These are phyloP conservation scores for Colletotrichum incanum DNA, from an alignment of 2,329 filamentous ascomycete species.

Conservation along the genomic window DNA sequence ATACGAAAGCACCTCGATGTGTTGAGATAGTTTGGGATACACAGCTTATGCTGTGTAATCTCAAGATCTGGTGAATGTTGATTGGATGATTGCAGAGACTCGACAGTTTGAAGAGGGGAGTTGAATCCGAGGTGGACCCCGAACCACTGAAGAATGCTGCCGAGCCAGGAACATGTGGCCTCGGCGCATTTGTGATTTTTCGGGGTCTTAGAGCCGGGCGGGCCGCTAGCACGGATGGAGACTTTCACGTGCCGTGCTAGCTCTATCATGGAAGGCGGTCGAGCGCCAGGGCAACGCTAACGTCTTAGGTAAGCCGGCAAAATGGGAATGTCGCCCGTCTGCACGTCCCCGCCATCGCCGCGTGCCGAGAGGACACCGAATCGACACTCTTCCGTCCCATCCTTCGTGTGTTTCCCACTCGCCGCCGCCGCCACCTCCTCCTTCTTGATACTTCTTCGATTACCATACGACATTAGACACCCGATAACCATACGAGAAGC, in stretches of 20 bases:
- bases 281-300: rapidly evolving
- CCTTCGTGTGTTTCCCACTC: neutral
- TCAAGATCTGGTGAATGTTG: no score
- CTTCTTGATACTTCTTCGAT: neutral
- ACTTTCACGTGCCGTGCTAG: constrained; percentile 7
- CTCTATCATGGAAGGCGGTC: neutral
- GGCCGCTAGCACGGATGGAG: neutral
- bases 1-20: neutral
- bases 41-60: neutral
- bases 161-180: constrained; percentile 25
- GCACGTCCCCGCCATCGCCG: constrained; percentile 39
- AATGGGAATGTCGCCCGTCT: constrained; percentile 19
- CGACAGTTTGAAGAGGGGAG: neutral
- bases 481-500: neutral
- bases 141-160: constrained; percentile 7
- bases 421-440: neutral
- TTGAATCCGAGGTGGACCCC: constrained; percentile 3
- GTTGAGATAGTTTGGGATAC: neutral
- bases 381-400: constrained; percentile 27
- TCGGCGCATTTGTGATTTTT: constrained; percentile 1
- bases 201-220: constrained; percentile 5
- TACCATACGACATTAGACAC: neutral
- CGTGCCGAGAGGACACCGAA: constrained; percentile 38
- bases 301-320: constrained; percentile 26
- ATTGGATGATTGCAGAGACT: no score